Percentiles rank a stretch among this genome's conserved stretches.
Conservation (phyloP, 179 eudicot genomes). For the Heliamphora pulchella region DNA sequence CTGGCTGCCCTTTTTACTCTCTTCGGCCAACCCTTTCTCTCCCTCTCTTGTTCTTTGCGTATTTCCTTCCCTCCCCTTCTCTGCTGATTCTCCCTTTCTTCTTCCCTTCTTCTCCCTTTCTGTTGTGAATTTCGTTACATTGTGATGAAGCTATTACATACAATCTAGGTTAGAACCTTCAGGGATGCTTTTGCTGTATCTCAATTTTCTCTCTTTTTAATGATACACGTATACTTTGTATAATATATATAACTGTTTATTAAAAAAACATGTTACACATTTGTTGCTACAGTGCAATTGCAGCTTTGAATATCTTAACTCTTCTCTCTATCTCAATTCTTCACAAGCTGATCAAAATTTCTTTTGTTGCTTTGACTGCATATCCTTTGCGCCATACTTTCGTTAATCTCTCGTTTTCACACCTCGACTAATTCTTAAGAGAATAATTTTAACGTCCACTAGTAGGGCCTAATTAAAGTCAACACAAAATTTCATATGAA, state of each 20-base stretch:
- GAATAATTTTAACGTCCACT: no score
- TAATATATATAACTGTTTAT: background rate
- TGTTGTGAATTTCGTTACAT: no score
- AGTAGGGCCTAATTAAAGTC: no score
- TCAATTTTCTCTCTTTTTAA: background rate
- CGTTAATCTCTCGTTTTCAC: no score
- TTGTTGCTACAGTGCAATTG: background rate
- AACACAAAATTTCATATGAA: no score
- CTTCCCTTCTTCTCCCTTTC: background rate
- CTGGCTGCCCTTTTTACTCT: background rate
- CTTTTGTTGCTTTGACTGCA: no score
- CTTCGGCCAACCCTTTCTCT: background rate
- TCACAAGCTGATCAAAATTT: no score
- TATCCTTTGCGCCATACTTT: no score
- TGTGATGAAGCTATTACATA: no score
- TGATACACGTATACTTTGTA: background rate
- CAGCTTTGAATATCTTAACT: no score
- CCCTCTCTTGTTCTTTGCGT: background rate
- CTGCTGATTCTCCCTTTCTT: background rate
- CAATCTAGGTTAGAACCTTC: background rate
- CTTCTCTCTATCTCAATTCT: no score
- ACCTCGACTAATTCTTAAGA: no score
- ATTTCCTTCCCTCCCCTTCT: background rate
- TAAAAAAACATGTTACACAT: background rate
- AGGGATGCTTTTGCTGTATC: background rate